These are phyloP conservation scores for Talaromyces sp. DNA, from an alignment of 2,329 filamentous ascomycete genomes.

Conservation along the genomic window DNA sequence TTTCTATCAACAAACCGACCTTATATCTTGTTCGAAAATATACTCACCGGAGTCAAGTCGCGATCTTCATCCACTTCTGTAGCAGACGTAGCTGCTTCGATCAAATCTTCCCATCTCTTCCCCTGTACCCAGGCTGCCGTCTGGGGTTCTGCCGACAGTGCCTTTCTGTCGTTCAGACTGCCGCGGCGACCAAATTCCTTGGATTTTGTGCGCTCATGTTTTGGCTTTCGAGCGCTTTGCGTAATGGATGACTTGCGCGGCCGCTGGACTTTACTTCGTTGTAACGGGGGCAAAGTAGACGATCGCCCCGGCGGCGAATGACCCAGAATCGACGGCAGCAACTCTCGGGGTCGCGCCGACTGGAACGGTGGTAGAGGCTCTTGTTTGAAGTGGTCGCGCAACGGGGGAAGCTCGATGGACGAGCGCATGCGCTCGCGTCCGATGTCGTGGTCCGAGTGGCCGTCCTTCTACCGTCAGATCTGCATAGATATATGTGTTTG, in stretches of 20 bases:
- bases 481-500: background rate
- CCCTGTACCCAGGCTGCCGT: slow-evolving; percentile 66
- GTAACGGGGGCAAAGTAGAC: slow-evolving; percentile 78
- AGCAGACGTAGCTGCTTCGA: slow-evolving; percentile 87
- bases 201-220: slow-evolving; percentile 76
- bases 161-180: slow-evolving; percentile 71
- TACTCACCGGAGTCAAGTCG: slow-evolving; percentile 78
- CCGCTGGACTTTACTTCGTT: slow-evolving; percentile 65
- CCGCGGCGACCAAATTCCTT: slow-evolving; percentile 67
- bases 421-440: slow-evolving; percentile 56
- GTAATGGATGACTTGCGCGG: slow-evolving; percentile 82
- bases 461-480: slow-evolving; percentile 48
- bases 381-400: slow-evolving; percentile 64
- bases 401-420: slow-evolving; percentile 67
- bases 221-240: slow-evolving; percentile 67
- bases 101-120: slow-evolving; percentile 93
- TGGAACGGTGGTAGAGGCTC: slow-evolving; percentile 64
- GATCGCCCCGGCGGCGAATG: slow-evolving; percentile 81
- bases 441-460: slow-evolving; percentile 65
- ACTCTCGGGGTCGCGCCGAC: slow-evolving; percentile 59
- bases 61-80: slow-evolving; percentile 82
- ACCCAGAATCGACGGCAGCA: slow-evolving; percentile 72
- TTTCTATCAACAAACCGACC: background rate
- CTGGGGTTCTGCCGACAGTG: slow-evolving; percentile 77
- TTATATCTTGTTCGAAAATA: slow-evolving; percentile 14